These are phyloP conservation scores for Xanthoconium purpureum DNA, from an alignment of 768 basidiomycete species.

Conservation along the genomic window DNA sequence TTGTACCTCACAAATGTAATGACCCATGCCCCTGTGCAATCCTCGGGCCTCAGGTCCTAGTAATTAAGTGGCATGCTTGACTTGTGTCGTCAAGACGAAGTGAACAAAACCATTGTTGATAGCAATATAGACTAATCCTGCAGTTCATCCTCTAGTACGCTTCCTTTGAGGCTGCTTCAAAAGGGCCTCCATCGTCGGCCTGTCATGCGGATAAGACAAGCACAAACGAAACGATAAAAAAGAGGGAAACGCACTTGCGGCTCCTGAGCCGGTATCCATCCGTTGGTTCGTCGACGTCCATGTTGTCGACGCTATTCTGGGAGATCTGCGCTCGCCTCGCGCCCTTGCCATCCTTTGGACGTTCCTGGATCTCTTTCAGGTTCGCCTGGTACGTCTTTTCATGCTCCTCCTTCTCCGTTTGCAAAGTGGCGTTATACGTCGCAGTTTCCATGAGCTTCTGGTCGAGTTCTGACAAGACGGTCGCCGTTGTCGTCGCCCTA, in stretches of 20 bases:
- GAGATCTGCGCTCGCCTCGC: constrained; percentile 26
- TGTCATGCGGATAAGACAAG: background rate
- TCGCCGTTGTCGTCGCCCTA: constrained; percentile 70
- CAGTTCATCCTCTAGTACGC: constrained; percentile 49
- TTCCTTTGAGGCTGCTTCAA: constrained; percentile 52
- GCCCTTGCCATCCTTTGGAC: constrained; percentile 56
- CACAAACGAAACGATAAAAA: background rate
- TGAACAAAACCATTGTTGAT: constrained; percentile 1
- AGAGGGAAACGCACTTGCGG: constrained; percentile 48
- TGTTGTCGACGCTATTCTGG: constrained; percentile 36
- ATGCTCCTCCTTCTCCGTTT: constrained; percentile 48
- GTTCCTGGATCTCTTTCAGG: constrained; percentile 62
- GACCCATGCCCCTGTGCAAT: too few relatives aligned
- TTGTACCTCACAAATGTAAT: too few relatives aligned
- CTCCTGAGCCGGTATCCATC: constrained; percentile 49
- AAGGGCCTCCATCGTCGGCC: constrained; percentile 39
- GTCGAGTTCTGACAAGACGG: constrained; percentile 71
- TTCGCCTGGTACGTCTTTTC: constrained; percentile 50
- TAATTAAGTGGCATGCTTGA: too few relatives aligned
- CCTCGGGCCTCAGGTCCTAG: too few relatives aligned
- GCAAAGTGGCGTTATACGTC: constrained; percentile 38
- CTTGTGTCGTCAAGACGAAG: background rate
- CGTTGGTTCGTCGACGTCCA: constrained; percentile 69
- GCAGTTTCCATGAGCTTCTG: constrained; percentile 60
- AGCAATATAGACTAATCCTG: too few relatives aligned